These are phyloP conservation scores for Kregervanrija delftensis DNA, from an alignment of 805 yeast species.

Conservation along the genomic window DNA sequence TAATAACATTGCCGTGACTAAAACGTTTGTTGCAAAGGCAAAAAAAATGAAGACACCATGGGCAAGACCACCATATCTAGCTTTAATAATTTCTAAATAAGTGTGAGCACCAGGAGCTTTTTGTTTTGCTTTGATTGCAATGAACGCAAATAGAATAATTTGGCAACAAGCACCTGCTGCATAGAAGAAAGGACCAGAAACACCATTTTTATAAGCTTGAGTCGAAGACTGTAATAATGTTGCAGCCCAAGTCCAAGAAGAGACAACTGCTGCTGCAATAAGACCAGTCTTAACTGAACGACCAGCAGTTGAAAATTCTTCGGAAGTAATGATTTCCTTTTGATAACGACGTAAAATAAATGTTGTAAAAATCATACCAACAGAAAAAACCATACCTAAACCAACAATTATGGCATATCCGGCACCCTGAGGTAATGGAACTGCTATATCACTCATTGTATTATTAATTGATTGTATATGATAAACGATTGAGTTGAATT, in stretches of 20 bases:
- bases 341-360: constrained; percentile 68
- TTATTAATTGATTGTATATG: no score
- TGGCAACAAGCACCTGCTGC: constrained; percentile 92
- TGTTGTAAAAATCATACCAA: constrained; percentile 74
- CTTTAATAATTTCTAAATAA: constrained; percentile 75
- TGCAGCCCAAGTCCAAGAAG: constrained; percentile 94
- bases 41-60: constrained; percentile 69
- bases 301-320: constrained; percentile 92
- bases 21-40: constrained; percentile 80
- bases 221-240: constrained; percentile 70
- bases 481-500: no score
- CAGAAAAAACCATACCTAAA: constrained; percentile 65
- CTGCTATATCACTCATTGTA: background rate
- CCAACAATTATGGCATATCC: constrained; percentile 89
- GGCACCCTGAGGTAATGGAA: constrained; percentile 53
- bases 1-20: constrained; percentile 87
- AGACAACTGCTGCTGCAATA: constrained; percentile 84
- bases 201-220: constrained; percentile 72
- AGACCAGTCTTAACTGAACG: constrained; percentile 80
- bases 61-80: constrained; percentile 71
- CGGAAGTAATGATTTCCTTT: constrained; percentile 82
- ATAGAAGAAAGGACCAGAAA: constrained; percentile 69
- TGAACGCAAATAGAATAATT: constrained; percentile 74
- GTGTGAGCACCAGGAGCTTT: constrained; percentile 92
- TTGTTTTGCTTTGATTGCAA: constrained; percentile 84